Evolutionary conservation across 768 basidiomycete species (phyloP).

Genomic region (Mycena latifolia): DNA sequence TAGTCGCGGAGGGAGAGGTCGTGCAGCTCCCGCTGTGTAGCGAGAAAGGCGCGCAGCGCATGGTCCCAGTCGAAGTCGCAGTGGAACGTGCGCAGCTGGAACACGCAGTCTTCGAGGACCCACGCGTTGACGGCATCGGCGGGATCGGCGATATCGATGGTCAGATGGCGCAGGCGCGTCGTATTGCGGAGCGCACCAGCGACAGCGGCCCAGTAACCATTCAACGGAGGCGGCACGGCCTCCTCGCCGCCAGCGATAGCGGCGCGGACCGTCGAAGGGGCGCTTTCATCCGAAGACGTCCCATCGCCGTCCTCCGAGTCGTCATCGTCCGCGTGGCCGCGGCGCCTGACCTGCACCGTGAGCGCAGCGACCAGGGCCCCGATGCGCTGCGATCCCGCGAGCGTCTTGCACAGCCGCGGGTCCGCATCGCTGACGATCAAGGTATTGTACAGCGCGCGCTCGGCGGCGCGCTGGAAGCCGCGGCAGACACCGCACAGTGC

Average conservation of each 20-base stretch:
- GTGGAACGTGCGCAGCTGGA: constrained; percentile 70
- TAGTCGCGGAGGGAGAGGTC: constrained; percentile 66
- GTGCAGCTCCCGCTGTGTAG: constrained; percentile 57
- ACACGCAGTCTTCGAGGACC: constrained; percentile 57
- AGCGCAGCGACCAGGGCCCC: constrained; percentile 65
- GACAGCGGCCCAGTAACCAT: constrained; percentile 64
- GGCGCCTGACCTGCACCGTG: constrained; percentile 57
- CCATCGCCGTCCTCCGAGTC: constrained; percentile 31
- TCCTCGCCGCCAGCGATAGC: no score
- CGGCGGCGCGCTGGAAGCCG: constrained; percentile 65
- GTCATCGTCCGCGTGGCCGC: constrained; percentile 37
- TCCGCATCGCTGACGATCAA: constrained; percentile 58
- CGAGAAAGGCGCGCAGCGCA: constrained; percentile 65
- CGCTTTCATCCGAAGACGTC: no score
- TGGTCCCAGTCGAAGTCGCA: constrained; percentile 78
- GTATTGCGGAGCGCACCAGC: constrained; percentile 62
- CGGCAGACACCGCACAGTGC: constrained; percentile 70
- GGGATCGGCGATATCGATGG: constrained; percentile 59
- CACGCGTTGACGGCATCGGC: constrained; percentile 51
- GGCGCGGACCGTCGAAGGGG: no score
- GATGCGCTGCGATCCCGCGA: constrained; percentile 61
- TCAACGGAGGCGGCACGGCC: constrained; percentile 41
- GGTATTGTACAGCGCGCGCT: constrained; percentile 71
- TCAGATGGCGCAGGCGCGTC: constrained; percentile 62
- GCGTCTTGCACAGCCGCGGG: constrained; percentile 59